Evolutionary conservation across 177 flowering plant genomes (phyloP).

Genomic region (Vitis hybrid): DNA sequence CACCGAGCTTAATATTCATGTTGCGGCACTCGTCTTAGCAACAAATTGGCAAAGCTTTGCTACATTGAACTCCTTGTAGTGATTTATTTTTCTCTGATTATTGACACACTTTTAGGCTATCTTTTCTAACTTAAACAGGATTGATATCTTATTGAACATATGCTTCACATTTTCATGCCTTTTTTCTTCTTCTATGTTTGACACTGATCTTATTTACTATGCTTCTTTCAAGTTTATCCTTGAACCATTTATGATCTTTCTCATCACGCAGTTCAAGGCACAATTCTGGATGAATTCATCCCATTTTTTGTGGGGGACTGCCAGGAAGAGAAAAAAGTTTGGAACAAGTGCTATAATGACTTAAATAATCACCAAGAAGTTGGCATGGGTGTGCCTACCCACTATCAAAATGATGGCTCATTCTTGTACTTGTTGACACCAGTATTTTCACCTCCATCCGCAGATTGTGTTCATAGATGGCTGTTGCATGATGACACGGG

Average conservation of each 20-base stretch:
- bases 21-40: too few species aligned
- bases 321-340: conserved; percentile 23
- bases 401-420: conserved; percentile 78
- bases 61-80: too few species aligned
- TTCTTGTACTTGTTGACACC: conserved; percentile 68
- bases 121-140: too few species aligned
- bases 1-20: too few species aligned
- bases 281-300: conserved; percentile 28
- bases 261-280: conserved; percentile 14
- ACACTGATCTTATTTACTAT: too few species aligned
- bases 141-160: too few species aligned
- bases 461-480: conserved; percentile 58
- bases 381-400: conserved; percentile 55
- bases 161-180: too few species aligned
- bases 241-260: conserved; percentile 7
- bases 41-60: too few species aligned
- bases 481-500: conserved; percentile 38
- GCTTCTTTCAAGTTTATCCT: neutral
- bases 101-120: too few species aligned
- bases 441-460: conserved; percentile 66
- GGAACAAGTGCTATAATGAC: conserved; percentile 10
- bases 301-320: conserved; percentile 35
- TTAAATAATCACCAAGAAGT: conserved; percentile 27
- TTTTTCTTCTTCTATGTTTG: too few species aligned
- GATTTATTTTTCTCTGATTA: too few species aligned